Evolutionary conservation across 805 yeast genomes (phyloP), one percentile per base, ranked within the genome.

Genomic region (Candida coleopterorum): DNA sequence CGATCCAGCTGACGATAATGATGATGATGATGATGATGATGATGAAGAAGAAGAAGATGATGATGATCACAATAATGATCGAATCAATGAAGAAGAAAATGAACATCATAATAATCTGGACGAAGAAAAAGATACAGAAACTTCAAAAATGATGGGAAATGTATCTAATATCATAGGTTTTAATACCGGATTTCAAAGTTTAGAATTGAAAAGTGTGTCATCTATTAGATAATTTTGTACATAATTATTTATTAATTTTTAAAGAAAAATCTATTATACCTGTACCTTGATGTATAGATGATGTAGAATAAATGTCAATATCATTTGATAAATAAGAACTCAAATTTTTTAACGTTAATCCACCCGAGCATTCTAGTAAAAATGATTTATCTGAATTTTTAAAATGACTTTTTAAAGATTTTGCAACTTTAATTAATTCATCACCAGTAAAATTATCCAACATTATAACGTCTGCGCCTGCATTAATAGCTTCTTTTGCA

Each of bases 391-490:
- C 54, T 17, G 56, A 46, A 11, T 68, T 68, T 3, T 54, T 49
- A 78, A 85, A 85, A 46, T 67, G 68, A 2, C 49, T 40, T 55
- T 81, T 87, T 43, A 89, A 62, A 44, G 60, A 71, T 20, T 54
- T 55, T 0, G 96, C 95, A 14, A 82, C 90, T 0, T 53, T 46
- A 43, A 74, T 77, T 40, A 89, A 66, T 12, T 71, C 82, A 1
- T 70, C 74, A 2, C 87, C 85, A 4, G 70, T 55, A 58, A 90
- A 90, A 57, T 89, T 89, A 54, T 89, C 97, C 52, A 89, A 72
- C 97, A 89, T 89, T 42, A 90, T 81, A 15, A 90, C 85, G 58
- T 89, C 97, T 0, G 97, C 97, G 9, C 97, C 97, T 1, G 97
- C 95, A 11, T 68, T 76, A 49, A 90, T 90, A 18, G 97, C 97